phyloP scores from a whole-genome alignment of 1,139 yeast genomes.

The Kodamaea derodonti region DNA sequence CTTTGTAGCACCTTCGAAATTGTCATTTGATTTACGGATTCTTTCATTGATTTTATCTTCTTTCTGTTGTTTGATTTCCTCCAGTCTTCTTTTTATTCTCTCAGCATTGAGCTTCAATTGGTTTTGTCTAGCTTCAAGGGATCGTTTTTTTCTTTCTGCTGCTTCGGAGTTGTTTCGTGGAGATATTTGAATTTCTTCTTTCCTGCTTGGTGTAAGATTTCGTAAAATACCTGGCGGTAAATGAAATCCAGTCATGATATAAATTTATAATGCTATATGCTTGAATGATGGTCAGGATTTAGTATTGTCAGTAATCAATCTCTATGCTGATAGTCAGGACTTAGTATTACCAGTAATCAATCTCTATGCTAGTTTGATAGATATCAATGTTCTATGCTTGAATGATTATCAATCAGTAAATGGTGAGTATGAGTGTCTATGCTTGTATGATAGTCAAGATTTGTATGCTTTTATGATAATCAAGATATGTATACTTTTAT shows the following conservation, averaged over 20 bases:
- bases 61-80: slow-evolving; percentile 2
- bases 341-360: too few relatives aligned
- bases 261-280: too few relatives aligned
- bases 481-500: too few relatives aligned
- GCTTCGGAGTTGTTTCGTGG: not conserved
- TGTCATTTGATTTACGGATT: not conserved
- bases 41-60: not conserved
- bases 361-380: too few relatives aligned
- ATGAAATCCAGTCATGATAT: slow-evolving; percentile 3
- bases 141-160: not conserved
- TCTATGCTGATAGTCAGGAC: too few relatives aligned
- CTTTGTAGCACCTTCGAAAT: not conserved
- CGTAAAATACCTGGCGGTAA: slow-evolving; percentile 7
- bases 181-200: not conserved
- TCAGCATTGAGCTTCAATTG: slow-evolving; percentile 4
- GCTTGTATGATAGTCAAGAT: too few relatives aligned
- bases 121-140: not conserved
- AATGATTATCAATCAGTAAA: too few relatives aligned
- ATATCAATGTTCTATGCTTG: too few relatives aligned
- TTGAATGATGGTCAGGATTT: too few relatives aligned
- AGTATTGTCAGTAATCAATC: too few relatives aligned
- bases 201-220: slow-evolving; percentile 8
- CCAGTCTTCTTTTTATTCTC: slow-evolving; percentile 4
- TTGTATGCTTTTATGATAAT: too few relatives aligned
- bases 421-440: too few relatives aligned